These are phyloP conservation scores for Sarocladiaceae sp. DNA, from an alignment of 2,329 filamentous ascomycete species.

Conservation along the genomic window DNA sequence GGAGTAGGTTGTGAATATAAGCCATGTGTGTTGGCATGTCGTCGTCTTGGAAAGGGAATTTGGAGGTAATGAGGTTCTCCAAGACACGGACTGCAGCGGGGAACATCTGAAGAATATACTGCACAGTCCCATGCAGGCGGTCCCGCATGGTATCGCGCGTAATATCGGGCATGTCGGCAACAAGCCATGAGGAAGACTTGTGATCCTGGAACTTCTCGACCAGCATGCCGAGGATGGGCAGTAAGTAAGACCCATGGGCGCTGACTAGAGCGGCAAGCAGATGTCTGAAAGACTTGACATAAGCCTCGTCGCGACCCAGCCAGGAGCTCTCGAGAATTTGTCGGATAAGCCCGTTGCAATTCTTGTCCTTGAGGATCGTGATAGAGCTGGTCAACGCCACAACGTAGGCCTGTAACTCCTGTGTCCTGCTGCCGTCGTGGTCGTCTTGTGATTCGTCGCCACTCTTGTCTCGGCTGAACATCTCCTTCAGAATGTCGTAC, in stretches of 20 bases:
- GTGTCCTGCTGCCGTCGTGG: constrained; percentile 42
- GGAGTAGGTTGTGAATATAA: constrained; percentile 82
- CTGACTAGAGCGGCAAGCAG: constrained; percentile 70
- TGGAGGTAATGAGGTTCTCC: constrained; percentile 56
- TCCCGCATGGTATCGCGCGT: constrained; percentile 59
- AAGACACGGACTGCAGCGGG: constrained; percentile 71
- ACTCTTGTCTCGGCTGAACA: constrained; percentile 44
- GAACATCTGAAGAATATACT: constrained; percentile 71
- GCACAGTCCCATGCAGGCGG: constrained; percentile 69
- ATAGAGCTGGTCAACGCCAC: constrained; percentile 57
- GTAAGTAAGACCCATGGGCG: constrained; percentile 73
- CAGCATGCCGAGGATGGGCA: constrained; percentile 69
- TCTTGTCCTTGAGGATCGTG: constrained; percentile 51
- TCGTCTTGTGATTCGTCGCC: constrained; percentile 29
- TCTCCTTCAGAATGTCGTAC: constrained; percentile 55
- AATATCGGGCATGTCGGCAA: constrained; percentile 52
- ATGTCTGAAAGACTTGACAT: constrained; percentile 60
- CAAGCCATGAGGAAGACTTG: constrained; percentile 37
- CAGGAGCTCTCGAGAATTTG: constrained; percentile 56
- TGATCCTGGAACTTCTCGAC: constrained; percentile 66
- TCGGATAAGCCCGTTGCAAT: constrained; percentile 52
- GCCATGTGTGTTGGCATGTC: constrained; percentile 72
- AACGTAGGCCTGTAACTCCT: constrained; percentile 55
- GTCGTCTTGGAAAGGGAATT: constrained; percentile 73
- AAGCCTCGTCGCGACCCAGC: constrained; percentile 58